Base-by-base conservation (phyloP, 129 eudicot species). In the Helichrysum umbraculigerum region DNA sequence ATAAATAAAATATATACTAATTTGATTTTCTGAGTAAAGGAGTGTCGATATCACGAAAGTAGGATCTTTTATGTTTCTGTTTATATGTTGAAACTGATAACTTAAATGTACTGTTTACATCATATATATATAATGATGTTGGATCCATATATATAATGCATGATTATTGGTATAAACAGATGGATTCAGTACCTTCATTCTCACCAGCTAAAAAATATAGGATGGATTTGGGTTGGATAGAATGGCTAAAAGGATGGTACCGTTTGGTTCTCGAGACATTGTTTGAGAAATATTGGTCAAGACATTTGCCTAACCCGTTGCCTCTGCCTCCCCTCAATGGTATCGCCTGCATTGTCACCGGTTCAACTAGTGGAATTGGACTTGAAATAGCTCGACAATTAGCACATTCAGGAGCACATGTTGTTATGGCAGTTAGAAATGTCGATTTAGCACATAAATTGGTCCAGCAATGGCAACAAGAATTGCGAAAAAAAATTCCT, bases 321-420 rank as follows among this genome's bases (percentile, higher is more conserved):
- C 87, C 84, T 50, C 72, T 88, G 57, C 92, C 92, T 73, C 74
- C 92, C 56, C 84, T 88, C 47, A 6, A 81, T 17, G 85, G 88
- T 35, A 10, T 66, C 57, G 85, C 78, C 63, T 66, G 82, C 81
- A 85, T 88, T 68, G 85, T 88, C 57, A 85, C 89, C 12, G 86
- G 87, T 41, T 80, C 85, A 74, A 88, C 89, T 7, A 80, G 87
- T 76, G 91, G 91, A 61, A 87, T 87, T 59, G 88, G 88, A 19
- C 85, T 81, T 30, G 83, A 85, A 78, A 65, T 78, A 16, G 88
- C 88, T 64, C 32, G 81, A 19, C 79, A 79, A 54, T 56, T 82
- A 65, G 78, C 84, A 20, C 75, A 61, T 28, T 67, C 86, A 47
- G 86, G 81, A 0, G 89, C 84, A 22, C 80, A 79, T 64, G 79